Percentiles rank a stretch among this genome's conserved stretches.
These are phyloP conservation scores for Phytophthora pisi DNA, from an alignment of 352 stramenopile species.

Conservation along the genomic window DNA sequence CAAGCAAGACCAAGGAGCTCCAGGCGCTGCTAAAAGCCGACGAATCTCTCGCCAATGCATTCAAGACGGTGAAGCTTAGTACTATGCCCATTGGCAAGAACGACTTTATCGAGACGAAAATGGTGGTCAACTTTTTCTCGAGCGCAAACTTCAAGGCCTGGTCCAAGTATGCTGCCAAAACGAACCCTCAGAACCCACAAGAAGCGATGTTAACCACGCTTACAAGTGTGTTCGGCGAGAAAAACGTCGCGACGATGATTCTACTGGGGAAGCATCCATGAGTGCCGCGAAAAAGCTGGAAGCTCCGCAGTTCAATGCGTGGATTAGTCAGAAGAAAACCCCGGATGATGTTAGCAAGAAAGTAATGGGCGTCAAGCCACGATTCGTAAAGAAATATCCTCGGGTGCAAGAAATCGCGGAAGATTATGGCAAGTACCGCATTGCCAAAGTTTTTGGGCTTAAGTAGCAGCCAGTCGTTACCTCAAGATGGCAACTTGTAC, in stretches of 20 bases:
- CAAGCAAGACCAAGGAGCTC: neutral
- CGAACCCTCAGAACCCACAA: neutral
- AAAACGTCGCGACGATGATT: constrained; percentile 7
- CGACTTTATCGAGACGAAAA: neutral
- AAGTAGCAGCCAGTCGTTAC: too few relatives aligned
- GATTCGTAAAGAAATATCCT: too few relatives aligned
- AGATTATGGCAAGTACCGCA: too few relatives aligned
- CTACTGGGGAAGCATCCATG: neutral
- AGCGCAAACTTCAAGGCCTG: constrained; percentile 3
- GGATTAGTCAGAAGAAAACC: too few relatives aligned
- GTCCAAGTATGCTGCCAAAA: neutral
- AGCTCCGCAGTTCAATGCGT: neutral
- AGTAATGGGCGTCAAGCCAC: too few relatives aligned
- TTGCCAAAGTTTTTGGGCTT: too few relatives aligned
- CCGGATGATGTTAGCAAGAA: too few relatives aligned
- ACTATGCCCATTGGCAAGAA: neutral
- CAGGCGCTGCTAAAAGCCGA: neutral
- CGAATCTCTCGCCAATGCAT: neutral
- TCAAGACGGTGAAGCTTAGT: neutral
- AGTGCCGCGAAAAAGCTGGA: neutral
- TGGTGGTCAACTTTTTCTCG: constrained; percentile 1
- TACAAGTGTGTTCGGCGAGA: neutral
- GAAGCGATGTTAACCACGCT: neutral
- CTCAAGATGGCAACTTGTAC: too few relatives aligned
- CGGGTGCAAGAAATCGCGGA: too few relatives aligned